Conservation (phyloP, 345 rosid genomes). For the Syzygium grande region DNA sequence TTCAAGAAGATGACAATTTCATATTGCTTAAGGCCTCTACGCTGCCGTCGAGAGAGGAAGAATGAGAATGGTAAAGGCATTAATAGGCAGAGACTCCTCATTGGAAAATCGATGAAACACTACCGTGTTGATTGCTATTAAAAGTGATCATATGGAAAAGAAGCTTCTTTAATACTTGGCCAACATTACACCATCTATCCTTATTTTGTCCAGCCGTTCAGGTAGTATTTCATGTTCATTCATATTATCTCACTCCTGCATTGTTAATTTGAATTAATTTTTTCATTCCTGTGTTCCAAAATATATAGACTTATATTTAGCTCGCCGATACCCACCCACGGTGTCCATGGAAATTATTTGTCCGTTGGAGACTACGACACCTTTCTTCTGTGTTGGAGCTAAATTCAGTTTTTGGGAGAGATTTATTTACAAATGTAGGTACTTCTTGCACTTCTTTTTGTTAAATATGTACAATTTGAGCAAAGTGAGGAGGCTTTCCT, state of each 20-base stretch:
- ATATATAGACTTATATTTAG: too few relatives aligned
- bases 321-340: neutral
- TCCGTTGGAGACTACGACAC: neutral
- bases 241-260: neutral
- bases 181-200: too few relatives aligned
- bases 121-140: too few relatives aligned
- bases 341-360: neutral
- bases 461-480: neutral
- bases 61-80: neutral
- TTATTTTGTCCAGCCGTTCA: too few relatives aligned
- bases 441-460: neutral
- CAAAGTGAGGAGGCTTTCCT: too few relatives aligned
- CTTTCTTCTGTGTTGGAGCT: too few relatives aligned
- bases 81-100: neutral
- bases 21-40: neutral
- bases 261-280: too few relatives aligned
- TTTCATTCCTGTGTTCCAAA: too few relatives aligned
- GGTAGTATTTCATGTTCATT: neutral
- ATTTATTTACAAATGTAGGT: too few relatives aligned
- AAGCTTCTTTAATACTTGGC: neutral
- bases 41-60: neutral
- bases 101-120: too few relatives aligned
- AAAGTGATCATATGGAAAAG: neutral
- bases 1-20: neutral
- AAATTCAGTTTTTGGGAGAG: neutral